Base-by-base conservation (phyloP, 2,329 filamentous ascomycete genomes). In the Fusarium sacchari region DNA sequence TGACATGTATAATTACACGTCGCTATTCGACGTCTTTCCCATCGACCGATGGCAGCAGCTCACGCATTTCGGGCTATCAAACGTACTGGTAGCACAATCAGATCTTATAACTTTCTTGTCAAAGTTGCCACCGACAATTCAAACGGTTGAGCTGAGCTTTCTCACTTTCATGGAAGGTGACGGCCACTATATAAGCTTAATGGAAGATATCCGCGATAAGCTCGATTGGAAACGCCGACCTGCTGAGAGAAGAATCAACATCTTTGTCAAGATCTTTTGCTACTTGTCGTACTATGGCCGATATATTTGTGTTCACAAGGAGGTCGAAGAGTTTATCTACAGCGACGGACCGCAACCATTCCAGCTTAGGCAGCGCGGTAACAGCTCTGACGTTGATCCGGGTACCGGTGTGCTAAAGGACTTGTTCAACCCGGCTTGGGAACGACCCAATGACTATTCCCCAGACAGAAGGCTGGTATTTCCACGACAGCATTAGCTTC, bases 201-300 rank as follows among this genome's bases (percentile, higher is more conserved):
- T 32, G 28, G 28, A 49, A 9, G 28, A 49, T 32, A 24, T 18
- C 46, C 46, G 11, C 28, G 3, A 49, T 32, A n/a, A n/a, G 7
- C 15, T 32, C 15, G 11, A 24, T 14, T 32, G 46, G 22, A 49
- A 14, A 18, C 28, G 18, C 2, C 46, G 28, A 49, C 11, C 28
- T 18, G 0, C 32, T 32, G 46, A 32, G 15, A 1, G 10, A 24
- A 10, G 28, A 7, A 13, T 49, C 28, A n/a, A n/a, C 2, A 13
- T 13, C 7, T n/a, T 6, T 6, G 22, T 3, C 3, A 49, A 32
- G 22, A 18, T 13, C 5, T 18, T 49, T n/a, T 18, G 3, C 10
- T 49, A 18, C 18, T 6, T 49, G 3, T 13, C 20, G 4, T 49
- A 49, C 15, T n/a, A 32, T 13, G 28, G 46, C 28, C 15, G 46